Conservation (phyloP, 2,329 filamentous ascomycete genomes). For the Stagonosporopsis rhizophila region DNA sequence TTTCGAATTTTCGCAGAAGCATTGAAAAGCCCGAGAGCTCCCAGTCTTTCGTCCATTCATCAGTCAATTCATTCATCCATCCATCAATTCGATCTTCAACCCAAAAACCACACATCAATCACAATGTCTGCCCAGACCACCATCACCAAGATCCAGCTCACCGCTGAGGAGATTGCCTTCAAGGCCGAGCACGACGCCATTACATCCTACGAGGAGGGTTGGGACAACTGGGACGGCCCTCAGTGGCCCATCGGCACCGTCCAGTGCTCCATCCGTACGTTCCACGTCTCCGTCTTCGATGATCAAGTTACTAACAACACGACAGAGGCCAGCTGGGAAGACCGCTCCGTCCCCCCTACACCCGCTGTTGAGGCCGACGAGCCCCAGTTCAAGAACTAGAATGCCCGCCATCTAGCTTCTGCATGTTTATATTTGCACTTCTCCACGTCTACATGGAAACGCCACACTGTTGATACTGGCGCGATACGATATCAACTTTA, state of each 20-base stretch:
- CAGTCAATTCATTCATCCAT: conserved; percentile 12
- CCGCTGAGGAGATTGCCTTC: conserved; percentile 27
- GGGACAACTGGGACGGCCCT: conserved; percentile 38
- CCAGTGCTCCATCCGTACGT: conserved; percentile 34
- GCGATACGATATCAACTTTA: conserved; percentile 18
- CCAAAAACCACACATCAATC: conserved; percentile 4
- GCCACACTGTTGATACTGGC: conserved; percentile 18
- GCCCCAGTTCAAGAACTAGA: conserved; percentile 22
- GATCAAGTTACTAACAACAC: conserved; percentile 1
- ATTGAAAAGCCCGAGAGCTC: conserved; percentile 17
- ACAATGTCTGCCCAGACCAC: conserved; percentile 19
- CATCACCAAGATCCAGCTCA: conserved; percentile 18
- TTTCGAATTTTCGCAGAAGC: conserved; percentile 19
- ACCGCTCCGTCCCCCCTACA: conserved; percentile 18
- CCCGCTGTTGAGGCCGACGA: conserved; percentile 20
- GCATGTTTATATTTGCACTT: conserved; percentile 14
- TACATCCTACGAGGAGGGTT: conserved; percentile 36
- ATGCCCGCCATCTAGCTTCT: conserved; percentile 4
- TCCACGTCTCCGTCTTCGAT: not conserved
- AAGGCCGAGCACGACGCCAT: conserved; percentile 34
- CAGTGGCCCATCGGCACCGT: conserved; percentile 32
- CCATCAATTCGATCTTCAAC: conserved; percentile 8
- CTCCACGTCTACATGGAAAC: conserved; percentile 20
- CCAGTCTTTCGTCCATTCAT: conserved; percentile 5
- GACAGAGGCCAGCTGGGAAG: conserved; percentile 20